These are phyloP conservation scores for Clarireedia sp. DNA, from an alignment of 2,329 filamentous ascomycete genomes.

Conservation along the genomic window DNA sequence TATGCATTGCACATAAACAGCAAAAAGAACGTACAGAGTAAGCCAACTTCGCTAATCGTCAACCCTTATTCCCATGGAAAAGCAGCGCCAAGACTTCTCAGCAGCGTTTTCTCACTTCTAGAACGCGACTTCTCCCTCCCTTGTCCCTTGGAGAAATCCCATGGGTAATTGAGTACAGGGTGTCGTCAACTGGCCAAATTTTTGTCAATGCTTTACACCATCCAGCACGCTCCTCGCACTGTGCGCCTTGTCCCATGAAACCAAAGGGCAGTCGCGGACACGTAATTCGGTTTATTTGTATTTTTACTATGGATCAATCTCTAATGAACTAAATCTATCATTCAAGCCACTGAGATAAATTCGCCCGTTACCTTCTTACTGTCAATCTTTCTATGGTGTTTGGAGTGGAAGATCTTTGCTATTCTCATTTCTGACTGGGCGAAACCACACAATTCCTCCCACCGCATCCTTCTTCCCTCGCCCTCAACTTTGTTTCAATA, in stretches of 20 bases:
- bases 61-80: too few relatives aligned
- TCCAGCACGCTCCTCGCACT: neutral
- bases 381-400: conserved; percentile 2
- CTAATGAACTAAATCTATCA: too few relatives aligned
- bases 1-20: too few relatives aligned
- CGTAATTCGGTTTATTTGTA: neutral
- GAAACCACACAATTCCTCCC: neutral
- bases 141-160: too few relatives aligned
- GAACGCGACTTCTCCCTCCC: too few relatives aligned
- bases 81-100: too few relatives aligned
- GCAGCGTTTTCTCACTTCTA: too few relatives aligned
- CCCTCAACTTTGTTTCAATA: neutral
- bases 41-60: too few relatives aligned
- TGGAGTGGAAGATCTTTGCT: conserved; percentile 1
- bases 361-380: too few relatives aligned
- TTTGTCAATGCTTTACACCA: neutral
- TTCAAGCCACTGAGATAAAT: too few relatives aligned
- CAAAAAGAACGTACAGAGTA: too few relatives aligned
- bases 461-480: neutral
- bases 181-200: neutral
- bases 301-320: neutral
- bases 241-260: neutral
- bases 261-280: neutral
- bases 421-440: neutral
- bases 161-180: neutral